Conservation (phyloP, 192 early-diverging fungal species). For the Hyaloraphidium curvatum region DNA sequence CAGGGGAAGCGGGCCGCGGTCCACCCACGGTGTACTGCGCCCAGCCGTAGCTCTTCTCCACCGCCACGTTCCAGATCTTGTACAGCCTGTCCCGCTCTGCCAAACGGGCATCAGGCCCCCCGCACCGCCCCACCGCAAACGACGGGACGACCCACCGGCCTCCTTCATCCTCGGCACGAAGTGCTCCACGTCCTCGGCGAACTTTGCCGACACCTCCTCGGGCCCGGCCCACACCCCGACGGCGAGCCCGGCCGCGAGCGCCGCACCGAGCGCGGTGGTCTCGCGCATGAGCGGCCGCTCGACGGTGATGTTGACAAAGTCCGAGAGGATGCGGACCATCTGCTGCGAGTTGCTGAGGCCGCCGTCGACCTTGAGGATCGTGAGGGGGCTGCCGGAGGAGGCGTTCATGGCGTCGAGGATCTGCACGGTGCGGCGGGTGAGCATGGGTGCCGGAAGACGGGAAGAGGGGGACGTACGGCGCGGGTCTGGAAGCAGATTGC, state of each 20-base stretch:
- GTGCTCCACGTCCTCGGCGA: background rate
- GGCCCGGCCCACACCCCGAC: constrained; percentile 35
- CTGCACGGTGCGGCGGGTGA: too few relatives aligned
- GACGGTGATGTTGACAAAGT: background rate
- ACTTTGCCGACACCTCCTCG: background rate
- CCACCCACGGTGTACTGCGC: too few relatives aligned
- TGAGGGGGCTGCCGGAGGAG: constrained; percentile 45
- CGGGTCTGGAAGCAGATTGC: constrained; percentile 77
- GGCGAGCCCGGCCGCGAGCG: constrained; percentile 68
- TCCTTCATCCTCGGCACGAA: constrained; percentile 18
- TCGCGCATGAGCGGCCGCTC: constrained; percentile 69
- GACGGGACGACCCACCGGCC: too few relatives aligned
- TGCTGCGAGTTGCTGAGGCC: constrained; percentile 78
- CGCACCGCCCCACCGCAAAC: too few relatives aligned
- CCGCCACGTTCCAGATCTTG: constrained; percentile 26
- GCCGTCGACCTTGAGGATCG: constrained; percentile 77
- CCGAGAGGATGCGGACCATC: constrained; percentile 6
- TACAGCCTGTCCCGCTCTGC: too few relatives aligned
- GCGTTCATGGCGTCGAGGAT: constrained; percentile 77
- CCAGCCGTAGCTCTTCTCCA: constrained; percentile 13
- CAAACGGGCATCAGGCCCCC: too few relatives aligned
- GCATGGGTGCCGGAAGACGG: too few relatives aligned
- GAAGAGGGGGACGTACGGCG: constrained; percentile 20
- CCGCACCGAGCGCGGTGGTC: constrained; percentile 80
- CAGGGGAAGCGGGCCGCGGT: too few relatives aligned